phyloP scores from a whole-genome alignment of 225 moss, liverwort and hornwort species.

The Bryum argenteum region DNA sequence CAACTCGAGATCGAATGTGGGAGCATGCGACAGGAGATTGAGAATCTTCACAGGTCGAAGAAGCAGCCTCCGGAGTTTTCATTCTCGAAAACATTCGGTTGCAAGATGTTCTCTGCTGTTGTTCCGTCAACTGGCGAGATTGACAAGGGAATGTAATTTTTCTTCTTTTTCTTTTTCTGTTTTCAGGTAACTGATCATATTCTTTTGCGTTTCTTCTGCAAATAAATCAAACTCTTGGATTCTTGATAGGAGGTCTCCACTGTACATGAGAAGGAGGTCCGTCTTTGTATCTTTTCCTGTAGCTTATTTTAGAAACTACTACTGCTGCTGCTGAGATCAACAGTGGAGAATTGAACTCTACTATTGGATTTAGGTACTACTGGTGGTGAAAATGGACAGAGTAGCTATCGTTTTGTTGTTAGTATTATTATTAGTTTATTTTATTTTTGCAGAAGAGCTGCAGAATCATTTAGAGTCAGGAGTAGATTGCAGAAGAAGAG shows the following conservation, averaged over 20 bases:
- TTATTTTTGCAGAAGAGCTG: conserved; percentile 37
- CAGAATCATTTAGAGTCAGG: conserved; percentile 26
- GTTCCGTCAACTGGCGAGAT: conserved; percentile 52
- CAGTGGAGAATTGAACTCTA: conserved; percentile 35
- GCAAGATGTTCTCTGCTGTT: conserved; percentile 57
- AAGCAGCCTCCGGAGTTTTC: conserved; percentile 37
- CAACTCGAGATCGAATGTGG: conserved; percentile 69
- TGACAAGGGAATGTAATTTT: conserved; percentile 28
- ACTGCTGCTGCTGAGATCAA: conserved; percentile 32
- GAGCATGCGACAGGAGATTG: conserved; percentile 66
- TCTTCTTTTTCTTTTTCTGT: neutral
- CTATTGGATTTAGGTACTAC: conserved; percentile 41
- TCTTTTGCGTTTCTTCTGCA: conserved; percentile 30
- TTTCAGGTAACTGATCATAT: conserved; percentile 38
- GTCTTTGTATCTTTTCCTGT: conserved; percentile 40
- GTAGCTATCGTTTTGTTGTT: conserved; percentile 27
- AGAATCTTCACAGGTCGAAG: conserved; percentile 44
- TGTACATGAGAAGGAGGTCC: conserved; percentile 36
- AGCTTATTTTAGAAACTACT: conserved; percentile 30
- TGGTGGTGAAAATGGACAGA: conserved; percentile 29
- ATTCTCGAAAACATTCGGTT: conserved; percentile 60
- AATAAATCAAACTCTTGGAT: conserved; percentile 20
- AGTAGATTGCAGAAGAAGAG: conserved; percentile 42
- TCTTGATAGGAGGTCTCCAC: conserved; percentile 32
- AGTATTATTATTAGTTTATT: conserved; percentile 26